Percentiles rank a stretch among this genome's conserved stretches.
Evolutionary conservation across 768 basidiomycete genomes (phyloP).

Genomic region (Russula olivacea): DNA sequence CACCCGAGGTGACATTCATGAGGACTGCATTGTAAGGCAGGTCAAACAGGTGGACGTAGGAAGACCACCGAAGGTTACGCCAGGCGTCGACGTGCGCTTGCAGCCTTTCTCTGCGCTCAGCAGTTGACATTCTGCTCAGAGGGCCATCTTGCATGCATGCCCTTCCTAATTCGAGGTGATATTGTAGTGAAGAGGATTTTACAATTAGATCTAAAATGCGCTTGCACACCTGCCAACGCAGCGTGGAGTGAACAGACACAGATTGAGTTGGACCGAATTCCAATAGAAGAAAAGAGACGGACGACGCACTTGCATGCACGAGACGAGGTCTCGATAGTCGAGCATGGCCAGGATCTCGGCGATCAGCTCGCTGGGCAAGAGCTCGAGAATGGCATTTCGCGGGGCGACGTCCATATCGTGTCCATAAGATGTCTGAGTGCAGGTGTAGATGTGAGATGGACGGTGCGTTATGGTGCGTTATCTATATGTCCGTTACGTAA

Average conservation of each 20-base stretch:
- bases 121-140: not conserved
- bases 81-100: not conserved
- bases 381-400: not conserved
- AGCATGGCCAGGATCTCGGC: slow-evolving; percentile 1
- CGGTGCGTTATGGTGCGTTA: no score
- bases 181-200: slow-evolving; percentile 4
- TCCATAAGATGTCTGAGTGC: not conserved
- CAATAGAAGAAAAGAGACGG: not conserved
- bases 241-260: not conserved
- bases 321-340: slow-evolving; percentile 1
- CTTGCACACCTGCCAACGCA: slow-evolving; percentile 3
- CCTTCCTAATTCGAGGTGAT: slow-evolving; percentile 8
- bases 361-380: slow-evolving; percentile 7
- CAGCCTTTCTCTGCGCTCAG: slow-evolving; percentile 8
- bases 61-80: not conserved
- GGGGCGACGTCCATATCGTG: not conserved
- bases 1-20: not conserved
- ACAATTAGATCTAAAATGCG: not conserved
- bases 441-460: no score
- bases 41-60: slow-evolving; percentile 3
- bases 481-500: not conserved
- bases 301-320: slow-evolving; percentile 5
- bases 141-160: slow-evolving; percentile 4
- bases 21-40: not conserved
- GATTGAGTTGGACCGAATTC: not conserved